Conservation (phyloP, 1,284 basidiomycete species). For the Waitea zeae region DNA sequence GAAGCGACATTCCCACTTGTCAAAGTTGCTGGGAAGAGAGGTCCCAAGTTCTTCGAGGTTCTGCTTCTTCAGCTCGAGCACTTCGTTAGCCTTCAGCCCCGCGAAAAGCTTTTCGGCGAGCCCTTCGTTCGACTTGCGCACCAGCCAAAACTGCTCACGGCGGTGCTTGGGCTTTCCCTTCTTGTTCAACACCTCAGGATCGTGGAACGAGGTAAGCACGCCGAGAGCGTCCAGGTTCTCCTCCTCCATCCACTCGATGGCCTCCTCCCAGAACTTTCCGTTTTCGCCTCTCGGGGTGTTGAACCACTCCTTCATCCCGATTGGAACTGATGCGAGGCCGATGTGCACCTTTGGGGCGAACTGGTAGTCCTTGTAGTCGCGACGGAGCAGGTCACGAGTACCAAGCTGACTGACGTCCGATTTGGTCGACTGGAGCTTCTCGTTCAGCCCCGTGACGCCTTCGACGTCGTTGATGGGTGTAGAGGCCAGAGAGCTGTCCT, state of each 20-base stretch:
- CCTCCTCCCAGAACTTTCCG: conserved; percentile 27
- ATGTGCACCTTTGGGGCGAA: conserved; percentile 27
- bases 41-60: conserved; percentile 15
- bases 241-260: conserved; percentile 48
- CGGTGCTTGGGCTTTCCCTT: conserved; percentile 40
- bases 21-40: conserved; percentile 16
- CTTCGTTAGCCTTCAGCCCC: conserved; percentile 37
- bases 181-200: conserved; percentile 19
- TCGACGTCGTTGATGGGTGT: conserved; percentile 13
- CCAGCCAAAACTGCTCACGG: conserved; percentile 54
- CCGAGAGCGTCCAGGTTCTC: conserved; percentile 51
- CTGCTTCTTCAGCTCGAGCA: conserved; percentile 31
- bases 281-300: too few species aligned
- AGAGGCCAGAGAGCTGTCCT: conserved; percentile 6
- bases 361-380: conserved; percentile 87
- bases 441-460: conserved; percentile 28
- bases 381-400: conserved; percentile 61
- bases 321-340: conserved; percentile 70
- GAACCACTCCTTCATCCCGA: conserved; percentile 38
- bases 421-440: conserved; percentile 45
- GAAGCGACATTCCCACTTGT: conserved; percentile 17
- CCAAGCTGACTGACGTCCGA: conserved; percentile 48
- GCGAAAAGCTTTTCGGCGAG: conserved; percentile 24
- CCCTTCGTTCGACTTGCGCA: conserved; percentile 16
- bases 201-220: conserved; percentile 54